Percentiles rank a stretch among this genome's conserved stretches.
Conservation (phyloP, 164 flowering plant species). For the Cinnamomum micranthum region DNA sequence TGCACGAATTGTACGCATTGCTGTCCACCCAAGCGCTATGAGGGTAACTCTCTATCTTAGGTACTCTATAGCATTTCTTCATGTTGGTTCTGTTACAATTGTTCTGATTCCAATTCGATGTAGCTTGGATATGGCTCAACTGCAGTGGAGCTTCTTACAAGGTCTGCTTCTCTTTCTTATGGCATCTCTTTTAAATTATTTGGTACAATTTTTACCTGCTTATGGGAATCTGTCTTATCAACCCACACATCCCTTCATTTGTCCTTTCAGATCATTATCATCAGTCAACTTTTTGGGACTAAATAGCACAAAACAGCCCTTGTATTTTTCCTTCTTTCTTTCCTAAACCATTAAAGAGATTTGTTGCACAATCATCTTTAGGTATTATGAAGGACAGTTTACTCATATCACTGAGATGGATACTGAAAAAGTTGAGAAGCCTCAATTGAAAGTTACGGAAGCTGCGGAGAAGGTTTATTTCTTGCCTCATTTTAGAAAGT, state of each 20-base stretch:
- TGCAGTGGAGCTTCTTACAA: conserved; percentile 79
- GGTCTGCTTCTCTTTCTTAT: conserved; percentile 33
- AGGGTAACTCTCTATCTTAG: conserved; percentile 47
- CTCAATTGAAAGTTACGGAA: conserved; percentile 55
- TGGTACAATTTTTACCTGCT: background rate
- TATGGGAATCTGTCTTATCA: background rate
- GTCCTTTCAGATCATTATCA: background rate
- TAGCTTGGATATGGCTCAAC: conserved; percentile 94
- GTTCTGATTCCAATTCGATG: conserved; percentile 10
- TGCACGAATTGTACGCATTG: conserved; percentile 96
- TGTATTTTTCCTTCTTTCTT: background rate
- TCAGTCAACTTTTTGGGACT: background rate
- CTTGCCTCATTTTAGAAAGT: background rate
- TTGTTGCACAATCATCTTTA: conserved; percentile 20
- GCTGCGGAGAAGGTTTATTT: conserved; percentile 75
- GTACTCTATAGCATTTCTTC: conserved; percentile 1
- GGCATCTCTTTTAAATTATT: background rate
- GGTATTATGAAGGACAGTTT: conserved; percentile 91
- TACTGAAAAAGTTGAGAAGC: conserved; percentile 28
- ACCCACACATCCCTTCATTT: background rate
- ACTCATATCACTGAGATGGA: conserved; percentile 63
- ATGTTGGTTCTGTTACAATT: background rate
- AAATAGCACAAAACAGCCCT: background rate
- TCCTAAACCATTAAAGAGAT: too few relatives aligned
- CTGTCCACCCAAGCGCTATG: conserved; percentile 95